Evolutionary conservation across 768 basidiomycete genomes (phyloP).

Genomic region (Tylopilus vinaceipallidus): DNA sequence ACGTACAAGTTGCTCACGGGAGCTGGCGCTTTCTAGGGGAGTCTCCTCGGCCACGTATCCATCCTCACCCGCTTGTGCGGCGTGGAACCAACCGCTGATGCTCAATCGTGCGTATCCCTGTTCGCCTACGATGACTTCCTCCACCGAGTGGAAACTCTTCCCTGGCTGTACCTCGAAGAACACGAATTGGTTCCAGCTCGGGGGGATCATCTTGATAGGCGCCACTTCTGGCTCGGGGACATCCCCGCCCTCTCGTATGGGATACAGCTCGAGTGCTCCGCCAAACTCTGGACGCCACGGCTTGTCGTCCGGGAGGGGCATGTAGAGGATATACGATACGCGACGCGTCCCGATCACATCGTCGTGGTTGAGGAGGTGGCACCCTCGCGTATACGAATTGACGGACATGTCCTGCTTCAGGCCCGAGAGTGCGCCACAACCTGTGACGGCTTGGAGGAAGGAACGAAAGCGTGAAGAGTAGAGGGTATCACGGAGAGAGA

Average conservation of each 20-base stretch:
- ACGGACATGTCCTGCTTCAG: conserved; percentile 94
- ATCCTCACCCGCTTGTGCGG: conserved; percentile 86
- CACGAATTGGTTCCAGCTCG: conserved; percentile 87
- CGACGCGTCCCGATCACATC: conserved; percentile 94
- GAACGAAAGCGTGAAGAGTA: conserved; percentile 81
- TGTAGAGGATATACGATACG: conserved; percentile 95
- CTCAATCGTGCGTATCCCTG: conserved; percentile 77
- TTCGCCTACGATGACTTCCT: conserved; percentile 85
- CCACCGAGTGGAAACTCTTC: conserved; percentile 92
- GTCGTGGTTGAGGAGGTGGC: conserved; percentile 96
- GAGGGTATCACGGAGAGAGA: conserved; percentile 84
- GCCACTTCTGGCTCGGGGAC: conserved; percentile 65
- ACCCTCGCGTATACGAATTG: conserved; percentile 87
- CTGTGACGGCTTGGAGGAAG: conserved; percentile 84
- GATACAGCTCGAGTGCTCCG: conserved; percentile 92
- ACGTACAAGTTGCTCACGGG: conserved; percentile 90
- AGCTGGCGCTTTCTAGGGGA: conserved; percentile 74
- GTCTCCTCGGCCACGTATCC: conserved; percentile 62
- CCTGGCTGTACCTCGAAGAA: conserved; percentile 95
- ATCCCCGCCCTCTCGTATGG: conserved; percentile 54
- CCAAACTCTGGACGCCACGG: conserved; percentile 90
- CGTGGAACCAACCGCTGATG: conserved; percentile 97
- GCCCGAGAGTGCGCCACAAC: conserved; percentile 89
- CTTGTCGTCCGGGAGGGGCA: conserved; percentile 73
- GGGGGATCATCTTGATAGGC: conserved; percentile 67